phyloP scores from a whole-genome alignment of 2,329 filamentous ascomycete species.

The Aaosphaeria pasadenensis region DNA sequence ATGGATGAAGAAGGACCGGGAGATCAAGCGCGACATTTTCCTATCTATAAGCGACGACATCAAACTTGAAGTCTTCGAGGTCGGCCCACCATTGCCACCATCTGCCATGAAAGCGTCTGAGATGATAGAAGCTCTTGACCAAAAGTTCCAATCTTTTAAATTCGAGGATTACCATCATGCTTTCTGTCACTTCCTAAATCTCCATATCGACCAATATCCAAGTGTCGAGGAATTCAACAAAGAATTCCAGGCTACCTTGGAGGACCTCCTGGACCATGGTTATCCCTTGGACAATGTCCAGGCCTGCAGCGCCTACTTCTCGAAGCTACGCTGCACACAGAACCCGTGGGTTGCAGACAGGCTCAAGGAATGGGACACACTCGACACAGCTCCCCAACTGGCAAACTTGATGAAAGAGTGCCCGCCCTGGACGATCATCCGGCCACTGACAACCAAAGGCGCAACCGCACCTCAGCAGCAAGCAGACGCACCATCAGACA shows the following conservation, averaged over 20 bases:
- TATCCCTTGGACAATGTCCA: conserved; percentile 31
- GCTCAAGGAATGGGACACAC: conserved; percentile 28
- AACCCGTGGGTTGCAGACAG: conserved; percentile 36
- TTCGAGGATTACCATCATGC: conserved; percentile 36
- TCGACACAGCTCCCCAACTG: conserved; percentile 16
- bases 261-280: conserved; percentile 33
- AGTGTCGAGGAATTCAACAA: conserved; percentile 32
- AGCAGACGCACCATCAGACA: conserved; percentile 10
- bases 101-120: conserved; percentile 27
- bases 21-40: conserved; percentile 36
- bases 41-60: conserved; percentile 35
- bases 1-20: conserved; percentile 34
- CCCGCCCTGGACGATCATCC: conserved; percentile 29
- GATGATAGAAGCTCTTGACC: conserved; percentile 30
- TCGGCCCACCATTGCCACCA: conserved; percentile 32
- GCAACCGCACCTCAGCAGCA: conserved; percentile 11
- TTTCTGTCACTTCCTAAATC: conserved; percentile 37
- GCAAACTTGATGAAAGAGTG: conserved; percentile 27
- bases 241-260: conserved; percentile 29
- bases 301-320: conserved; percentile 37
- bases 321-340: conserved; percentile 35
- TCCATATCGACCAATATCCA: conserved; percentile 33
- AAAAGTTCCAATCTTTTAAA: conserved; percentile 22
- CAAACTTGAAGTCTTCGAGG: conserved; percentile 35
- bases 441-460: conserved; percentile 18